Evolutionary conservation across 2,329 filamentous ascomycete genomes (phyloP).

Genomic region (Cladobotryum mycophilum): DNA sequence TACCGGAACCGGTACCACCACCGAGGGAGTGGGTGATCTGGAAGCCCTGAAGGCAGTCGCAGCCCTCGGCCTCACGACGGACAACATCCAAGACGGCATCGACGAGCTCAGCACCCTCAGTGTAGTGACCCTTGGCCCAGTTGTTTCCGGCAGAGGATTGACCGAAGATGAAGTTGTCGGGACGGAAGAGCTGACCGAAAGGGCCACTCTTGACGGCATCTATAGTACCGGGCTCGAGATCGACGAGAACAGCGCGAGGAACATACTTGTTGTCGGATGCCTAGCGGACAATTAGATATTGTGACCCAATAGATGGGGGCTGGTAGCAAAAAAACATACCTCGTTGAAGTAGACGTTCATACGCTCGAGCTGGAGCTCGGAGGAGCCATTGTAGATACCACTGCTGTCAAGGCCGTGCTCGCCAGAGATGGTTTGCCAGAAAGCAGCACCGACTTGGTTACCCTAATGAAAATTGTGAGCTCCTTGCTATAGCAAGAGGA

Average conservation of each 20-base stretch:
- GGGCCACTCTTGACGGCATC: constrained; percentile 97
- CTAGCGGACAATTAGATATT: constrained; percentile 37
- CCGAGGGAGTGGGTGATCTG: constrained; percentile 99
- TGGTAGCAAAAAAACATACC: constrained; percentile 29
- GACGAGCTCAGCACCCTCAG: constrained; percentile 97
- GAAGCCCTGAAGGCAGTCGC: constrained; percentile 99
- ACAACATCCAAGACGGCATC: constrained; percentile 98
- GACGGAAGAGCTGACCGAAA: constrained; percentile 98
- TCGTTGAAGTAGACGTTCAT: constrained; percentile 99
- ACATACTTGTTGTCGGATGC: constrained; percentile 98
- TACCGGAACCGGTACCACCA: constrained; percentile 99
- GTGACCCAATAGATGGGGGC: not conserved
- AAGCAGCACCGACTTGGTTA: constrained; percentile 99
- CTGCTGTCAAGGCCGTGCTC: constrained; percentile 97
- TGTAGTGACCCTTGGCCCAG: constrained; percentile 99
- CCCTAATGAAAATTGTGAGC: constrained; percentile 56
- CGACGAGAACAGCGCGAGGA: constrained; percentile 96
- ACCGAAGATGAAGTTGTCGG: constrained; percentile 99
- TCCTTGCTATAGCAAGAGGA: constrained; percentile 10
- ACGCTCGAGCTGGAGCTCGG: constrained; percentile 98
- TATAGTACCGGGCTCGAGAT: constrained; percentile 99
- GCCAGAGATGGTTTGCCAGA: constrained; percentile 88
- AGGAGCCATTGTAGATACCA: constrained; percentile 98
- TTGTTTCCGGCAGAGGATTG: constrained; percentile 99
- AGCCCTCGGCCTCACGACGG: constrained; percentile 96